These are phyloP conservation scores for Ogataea pini DNA, from an alignment of 805 yeast species.

Conservation along the genomic window DNA sequence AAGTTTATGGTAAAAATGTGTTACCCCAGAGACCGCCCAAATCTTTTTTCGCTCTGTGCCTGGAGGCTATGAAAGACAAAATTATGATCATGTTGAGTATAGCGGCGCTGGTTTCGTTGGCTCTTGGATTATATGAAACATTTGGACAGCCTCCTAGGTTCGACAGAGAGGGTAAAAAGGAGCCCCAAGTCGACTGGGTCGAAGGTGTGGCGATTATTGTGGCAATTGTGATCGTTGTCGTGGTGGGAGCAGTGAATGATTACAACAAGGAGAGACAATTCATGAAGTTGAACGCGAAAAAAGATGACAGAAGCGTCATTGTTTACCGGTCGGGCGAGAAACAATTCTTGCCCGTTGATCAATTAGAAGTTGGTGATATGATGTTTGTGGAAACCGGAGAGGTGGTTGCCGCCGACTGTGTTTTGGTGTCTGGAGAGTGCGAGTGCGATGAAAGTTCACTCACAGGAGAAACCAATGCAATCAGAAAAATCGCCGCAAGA, in stretches of 20 bases:
- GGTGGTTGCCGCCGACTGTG: constrained; percentile 84
- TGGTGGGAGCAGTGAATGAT: constrained; percentile 95
- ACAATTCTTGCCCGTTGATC: constrained; percentile 65
- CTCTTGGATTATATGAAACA: constrained; percentile 88
- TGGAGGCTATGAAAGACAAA: constrained; percentile 87
- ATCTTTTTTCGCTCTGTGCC: constrained; percentile 65
- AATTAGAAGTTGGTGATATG: constrained; percentile 84
- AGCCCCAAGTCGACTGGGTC: constrained; percentile 94
- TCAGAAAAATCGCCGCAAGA: constrained; percentile 63
- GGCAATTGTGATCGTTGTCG: constrained; percentile 86
- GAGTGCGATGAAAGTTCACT: constrained; percentile 91
- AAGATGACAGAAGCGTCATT: constrained; percentile 77
- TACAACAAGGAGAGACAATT: constrained; percentile 95
- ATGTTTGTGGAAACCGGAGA: constrained; percentile 89
- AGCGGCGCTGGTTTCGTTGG: constrained; percentile 88
- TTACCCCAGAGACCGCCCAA: constrained; percentile 75
- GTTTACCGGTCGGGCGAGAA: constrained; percentile 76
- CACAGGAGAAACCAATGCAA: constrained; percentile 91
- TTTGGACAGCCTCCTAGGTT: constrained; percentile 78
- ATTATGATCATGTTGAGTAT: constrained; percentile 78
- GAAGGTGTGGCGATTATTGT: constrained; percentile 97
- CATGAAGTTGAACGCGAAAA: constrained; percentile 81
- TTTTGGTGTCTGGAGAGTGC: constrained; percentile 70
- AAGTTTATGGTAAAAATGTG: constrained; percentile 65
- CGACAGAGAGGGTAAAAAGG: constrained; percentile 73